Base-by-base conservation (phyloP, 176 grass and related monocot species). In the Rhynchospora tenuis region DNA sequence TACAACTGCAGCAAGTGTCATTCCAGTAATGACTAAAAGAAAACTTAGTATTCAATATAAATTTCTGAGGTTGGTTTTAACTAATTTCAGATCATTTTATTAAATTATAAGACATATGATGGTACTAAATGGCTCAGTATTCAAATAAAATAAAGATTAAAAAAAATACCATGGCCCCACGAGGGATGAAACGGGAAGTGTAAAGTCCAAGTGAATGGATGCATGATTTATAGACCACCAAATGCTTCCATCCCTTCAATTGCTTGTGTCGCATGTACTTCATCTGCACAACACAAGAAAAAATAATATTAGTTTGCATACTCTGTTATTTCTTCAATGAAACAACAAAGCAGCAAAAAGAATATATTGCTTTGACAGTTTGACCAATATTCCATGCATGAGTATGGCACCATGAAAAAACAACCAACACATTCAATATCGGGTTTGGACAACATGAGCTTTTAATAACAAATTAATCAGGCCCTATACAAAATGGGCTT, bases 141-240 rank as follows among this genome's bases (percentile, higher is more conserved):
- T 72, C 17, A 7, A 46, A n/a, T 42, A 10, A 11, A 72, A 23
- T 72, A 50, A 51, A 74, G 59, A 1, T 75, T 60, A 59, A 12
- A 47, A 77, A 17, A 81, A 91, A 98, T n/a, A n/a, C 96, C 96
- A 93, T 91, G 86, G 96, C 90, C 50, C 93, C 96, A 28, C 90
- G 91, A 23, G 88, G 83, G 54, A 98, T 93, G 69, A 93, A 95
- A 61, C 88, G 78, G 14, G 89, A 94, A 72, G 96, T 98, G 77
- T 98, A 98, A 16, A 98, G 87, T 84, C 96, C 96, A 84, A 98
- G 96, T 56, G 87, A 92, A 84, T 98, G 96, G 81, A 98, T 98
- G 70, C 93, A 84, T 72, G 91, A 98, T 93, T 95, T 98, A 70
- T 93, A 98, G 2, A 95, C 90, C 52, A 98, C 89, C 87, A 98